Conservation (phyloP, 441 rosid species). For the Euphorbia corollata region DNA sequence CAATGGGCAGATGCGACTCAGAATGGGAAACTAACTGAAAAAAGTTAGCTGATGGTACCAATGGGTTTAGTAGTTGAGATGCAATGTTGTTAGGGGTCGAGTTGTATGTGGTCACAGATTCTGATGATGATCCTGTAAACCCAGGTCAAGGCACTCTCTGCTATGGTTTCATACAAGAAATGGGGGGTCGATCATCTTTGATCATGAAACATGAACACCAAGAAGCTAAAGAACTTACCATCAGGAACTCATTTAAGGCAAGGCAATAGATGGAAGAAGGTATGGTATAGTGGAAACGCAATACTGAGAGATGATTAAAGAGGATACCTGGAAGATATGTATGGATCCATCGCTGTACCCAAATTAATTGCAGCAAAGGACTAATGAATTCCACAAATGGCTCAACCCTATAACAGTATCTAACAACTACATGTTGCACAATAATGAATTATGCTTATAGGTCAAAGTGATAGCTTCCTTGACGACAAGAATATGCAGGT, state of each 20-base stretch:
- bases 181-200: conserved; percentile 72
- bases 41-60: conserved; percentile 57
- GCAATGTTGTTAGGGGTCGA: conserved; percentile 61
- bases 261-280: conserved; percentile 74
- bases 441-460: conserved; percentile 71
- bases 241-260: conserved; percentile 74
- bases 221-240: conserved; percentile 60
- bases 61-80: conserved; percentile 72
- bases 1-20: conserved; percentile 43
- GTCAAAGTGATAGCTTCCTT: conserved; percentile 57
- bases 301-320: conserved; percentile 53
- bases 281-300: conserved; percentile 69
- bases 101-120: conserved; percentile 57
- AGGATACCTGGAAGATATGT: conserved; percentile 62
- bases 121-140: conserved; percentile 54
- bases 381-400: conserved; percentile 59
- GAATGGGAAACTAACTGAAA: conserved; percentile 67
- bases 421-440: conserved; percentile 71
- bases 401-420: conserved; percentile 76
- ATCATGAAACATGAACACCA: conserved; percentile 65
- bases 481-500: conserved; percentile 78
- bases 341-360: conserved; percentile 78
- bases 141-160: conserved; percentile 71
- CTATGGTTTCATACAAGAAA: conserved; percentile 60
- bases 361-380: conserved; percentile 62